Conservation (phyloP, 257 asterid species). For the Paulownia fortunei region DNA sequence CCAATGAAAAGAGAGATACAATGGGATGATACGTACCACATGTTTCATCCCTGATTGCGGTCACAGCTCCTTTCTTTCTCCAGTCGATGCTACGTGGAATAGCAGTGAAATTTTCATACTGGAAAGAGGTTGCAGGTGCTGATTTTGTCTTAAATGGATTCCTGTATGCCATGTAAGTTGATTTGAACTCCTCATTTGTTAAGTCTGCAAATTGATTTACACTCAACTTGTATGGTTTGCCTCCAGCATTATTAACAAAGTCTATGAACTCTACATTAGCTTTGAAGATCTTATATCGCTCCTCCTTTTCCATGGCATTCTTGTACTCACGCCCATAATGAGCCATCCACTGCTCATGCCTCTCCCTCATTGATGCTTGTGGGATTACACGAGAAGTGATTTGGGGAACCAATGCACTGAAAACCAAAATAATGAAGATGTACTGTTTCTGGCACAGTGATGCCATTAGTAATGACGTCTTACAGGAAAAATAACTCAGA, state of each 20-base stretch:
- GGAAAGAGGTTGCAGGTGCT: background rate
- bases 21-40: background rate
- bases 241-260: background rate
- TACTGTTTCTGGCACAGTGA: background rate
- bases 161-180: background rate
- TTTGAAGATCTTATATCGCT: conserved; percentile 8
- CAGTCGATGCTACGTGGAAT: conserved; percentile 28
- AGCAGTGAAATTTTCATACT: background rate
- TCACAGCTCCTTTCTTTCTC: conserved; percentile 26
- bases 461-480: background rate
- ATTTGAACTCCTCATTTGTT: background rate
- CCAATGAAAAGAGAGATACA: background rate
- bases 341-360: conserved; percentile 24
- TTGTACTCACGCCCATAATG: background rate
- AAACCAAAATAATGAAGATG: background rate
- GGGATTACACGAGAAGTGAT: background rate
- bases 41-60: background rate
- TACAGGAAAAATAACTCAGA: background rate
- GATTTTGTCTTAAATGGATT: background rate
- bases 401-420: background rate
- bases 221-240: conserved; percentile 12
- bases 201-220: conserved; percentile 9
- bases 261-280: conserved; percentile 11
- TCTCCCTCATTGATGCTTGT: conserved; percentile 20
- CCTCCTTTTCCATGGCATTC: background rate